Evolutionary conservation across 495 filamentous ascomycete genomes (phyloP).

Genomic region (Halenospora varia): DNA sequence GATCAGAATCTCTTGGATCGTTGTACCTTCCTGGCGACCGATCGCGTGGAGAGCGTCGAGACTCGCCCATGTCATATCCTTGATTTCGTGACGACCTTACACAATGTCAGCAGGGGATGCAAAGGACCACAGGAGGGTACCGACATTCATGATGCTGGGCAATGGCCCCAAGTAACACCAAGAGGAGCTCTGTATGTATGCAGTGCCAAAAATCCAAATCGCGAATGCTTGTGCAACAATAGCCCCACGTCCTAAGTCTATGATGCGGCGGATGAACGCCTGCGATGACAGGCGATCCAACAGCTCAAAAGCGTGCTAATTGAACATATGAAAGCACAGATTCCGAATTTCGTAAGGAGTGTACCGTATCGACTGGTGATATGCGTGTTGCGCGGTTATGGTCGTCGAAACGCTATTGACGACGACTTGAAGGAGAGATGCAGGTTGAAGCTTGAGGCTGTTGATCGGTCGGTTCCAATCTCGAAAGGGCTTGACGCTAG

Average conservation of each 20-base stretch:
- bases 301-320: not conserved
- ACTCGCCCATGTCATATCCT: conserved; percentile 31
- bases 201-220: not conserved
- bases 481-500: not conserved
- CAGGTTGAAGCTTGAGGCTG: not conserved
- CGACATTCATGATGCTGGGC: conserved; percentile 24
- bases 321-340: not conserved
- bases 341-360: not conserved
- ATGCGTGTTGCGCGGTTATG: not conserved
- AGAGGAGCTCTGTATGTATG: not conserved
- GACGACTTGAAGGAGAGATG: not conserved
- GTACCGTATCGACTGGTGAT: not conserved
- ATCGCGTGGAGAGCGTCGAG: conserved; percentile 49
- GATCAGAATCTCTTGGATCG: conserved; percentile 40
- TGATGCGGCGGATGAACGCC: not conserved
- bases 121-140: not conserved
- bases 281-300: not conserved
- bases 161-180: conserved; percentile 13
- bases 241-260: not conserved
- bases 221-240: not conserved
- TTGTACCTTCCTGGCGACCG: conserved; percentile 50
- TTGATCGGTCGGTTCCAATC: not conserved
- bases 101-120: conserved; percentile 5
- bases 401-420: not conserved
- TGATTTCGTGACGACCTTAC: conserved; percentile 26